phyloP scores from a whole-genome alignment of 164 flowering plant genomes.

The Chloranthus sessilifolius region DNA sequence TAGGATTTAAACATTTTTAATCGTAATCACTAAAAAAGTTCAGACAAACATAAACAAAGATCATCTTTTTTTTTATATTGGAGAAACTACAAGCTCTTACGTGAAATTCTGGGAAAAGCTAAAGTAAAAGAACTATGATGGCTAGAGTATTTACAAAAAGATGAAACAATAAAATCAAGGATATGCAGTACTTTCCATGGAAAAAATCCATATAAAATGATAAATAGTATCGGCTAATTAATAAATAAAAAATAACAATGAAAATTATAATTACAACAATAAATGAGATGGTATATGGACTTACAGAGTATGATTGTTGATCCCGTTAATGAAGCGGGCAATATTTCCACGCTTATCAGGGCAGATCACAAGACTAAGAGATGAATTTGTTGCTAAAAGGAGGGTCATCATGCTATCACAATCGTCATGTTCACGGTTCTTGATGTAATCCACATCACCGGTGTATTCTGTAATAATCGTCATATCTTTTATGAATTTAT shows the following conservation, averaged over 20 bases:
- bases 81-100: neutral
- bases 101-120: neutral
- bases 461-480: slow-evolving; percentile 61
- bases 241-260: neutral
- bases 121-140: neutral
- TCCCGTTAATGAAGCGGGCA: slow-evolving; percentile 73
- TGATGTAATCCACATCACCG: slow-evolving; percentile 68
- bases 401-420: slow-evolving; percentile 81
- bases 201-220: too few species aligned
- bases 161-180: neutral
- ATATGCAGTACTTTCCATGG: too few species aligned
- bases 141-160: neutral
- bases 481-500: slow-evolving; percentile 58
- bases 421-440: slow-evolving; percentile 66
- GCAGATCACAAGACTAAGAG: slow-evolving; percentile 60
- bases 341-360: slow-evolving; percentile 73
- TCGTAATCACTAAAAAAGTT: neutral
- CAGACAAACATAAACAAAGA: neutral
- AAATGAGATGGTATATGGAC: slow-evolving; percentile 11
- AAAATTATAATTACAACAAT: neutral
- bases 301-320: slow-evolving; percentile 71
- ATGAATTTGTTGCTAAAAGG: slow-evolving; percentile 41
- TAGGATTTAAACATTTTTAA: neutral
- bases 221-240: too few species aligned
- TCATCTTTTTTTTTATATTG: neutral